A percentile compares a stretch with the other conserved stretches of the same genome.
phyloP scores from a whole-genome alignment of 352 stramenopile genomes.

The Globisporangium carolinianum region DNA sequence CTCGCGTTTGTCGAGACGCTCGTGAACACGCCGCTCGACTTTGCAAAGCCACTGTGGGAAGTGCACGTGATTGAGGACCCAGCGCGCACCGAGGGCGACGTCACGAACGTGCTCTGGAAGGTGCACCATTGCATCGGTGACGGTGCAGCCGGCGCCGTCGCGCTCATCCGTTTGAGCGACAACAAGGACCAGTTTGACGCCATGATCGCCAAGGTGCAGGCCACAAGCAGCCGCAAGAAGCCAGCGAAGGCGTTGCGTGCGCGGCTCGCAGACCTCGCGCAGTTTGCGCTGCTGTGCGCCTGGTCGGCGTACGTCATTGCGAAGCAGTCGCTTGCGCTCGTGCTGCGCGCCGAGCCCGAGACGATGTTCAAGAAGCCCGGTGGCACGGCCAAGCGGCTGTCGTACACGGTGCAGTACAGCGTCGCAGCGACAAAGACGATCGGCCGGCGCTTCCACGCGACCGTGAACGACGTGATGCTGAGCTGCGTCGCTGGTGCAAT shows the following conservation, averaged over 20 bases:
- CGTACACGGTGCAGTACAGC: slow-evolving; percentile 68
- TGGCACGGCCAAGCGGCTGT: slow-evolving; percentile 53
- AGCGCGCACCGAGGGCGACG: slow-evolving; percentile 14
- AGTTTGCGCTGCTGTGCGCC: slow-evolving; percentile 26
- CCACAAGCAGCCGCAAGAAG: slow-evolving; percentile 23
- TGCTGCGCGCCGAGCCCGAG: slow-evolving; percentile 41
- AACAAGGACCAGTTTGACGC: slow-evolving; percentile 54
- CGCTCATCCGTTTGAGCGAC: slow-evolving; percentile 67
- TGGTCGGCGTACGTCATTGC: slow-evolving; percentile 62
- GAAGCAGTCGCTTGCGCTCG: slow-evolving; percentile 38
- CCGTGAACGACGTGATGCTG: slow-evolving; percentile 79
- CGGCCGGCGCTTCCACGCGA: slow-evolving; percentile 56
- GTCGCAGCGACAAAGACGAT: slow-evolving; percentile 67
- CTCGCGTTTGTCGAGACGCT: slow-evolving; percentile 63
- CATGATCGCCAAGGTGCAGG: slow-evolving; percentile 45
- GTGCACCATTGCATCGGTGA: slow-evolving; percentile 78
- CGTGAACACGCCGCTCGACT: slow-evolving; percentile 63
- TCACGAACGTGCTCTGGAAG: slow-evolving; percentile 57
- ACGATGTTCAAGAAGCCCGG: slow-evolving; percentile 65
- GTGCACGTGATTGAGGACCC: slow-evolving; percentile 55
- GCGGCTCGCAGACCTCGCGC: slow-evolving; percentile 17
- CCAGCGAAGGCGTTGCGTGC: slow-evolving; percentile 23
- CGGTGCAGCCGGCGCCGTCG: slow-evolving; percentile 51
- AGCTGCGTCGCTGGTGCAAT: slow-evolving; percentile 72
- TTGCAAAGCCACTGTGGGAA: slow-evolving; percentile 67